Evolutionary conservation across 805 yeast species (phyloP), one percentile per base, ranked within the genome.

Genomic region (Candida chauliodis): DNA sequence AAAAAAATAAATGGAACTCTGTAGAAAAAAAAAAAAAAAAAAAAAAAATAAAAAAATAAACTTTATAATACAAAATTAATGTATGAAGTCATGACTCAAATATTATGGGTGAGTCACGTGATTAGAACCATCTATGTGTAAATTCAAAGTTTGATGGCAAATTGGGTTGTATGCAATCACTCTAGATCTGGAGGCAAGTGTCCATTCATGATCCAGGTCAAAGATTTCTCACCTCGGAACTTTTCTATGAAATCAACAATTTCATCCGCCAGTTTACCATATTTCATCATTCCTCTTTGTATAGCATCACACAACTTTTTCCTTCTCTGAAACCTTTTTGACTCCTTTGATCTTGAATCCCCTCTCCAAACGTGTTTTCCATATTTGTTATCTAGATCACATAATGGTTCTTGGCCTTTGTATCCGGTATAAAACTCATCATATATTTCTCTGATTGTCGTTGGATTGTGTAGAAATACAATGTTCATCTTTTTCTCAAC

Each of bases 191-290:
- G 41, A 3, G 74, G 74, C 8, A 68, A 51, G 40, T 68, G 63
- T 7, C 73, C 73, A 45, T 68, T 68, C 74, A 68, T 68, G 5
- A 68, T 65, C 74, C 74, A 68, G 4, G 74, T 67, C 35, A 68
- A 55, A 25, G 66, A 58, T 49, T 64, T 65, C 36, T 65, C 69
- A 26, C 68, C 71, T 19, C 73, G 47, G 45, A 60, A 68, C 40
- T 61, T 64, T 44, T 68, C 74, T 34, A 68, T 68, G 40, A 60
- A 62, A 21, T 50, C 49, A 33, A 63, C 66, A 34, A 68, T 62
- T 34, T 66, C 71, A 10, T 68, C 71, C 3, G 63, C 62, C 5
- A 63, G 51, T 44, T 66, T 66, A 34, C 56, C 61, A 44, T 59
- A 68, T 49, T 66, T 67, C 14, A 48, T 49, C 58, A 62, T 61